Evolutionary conservation across 2,329 filamentous ascomycete species (phyloP), one percentile per base, ranked within the genome.

Genomic region (Cladophialophora exuberans): DNA sequence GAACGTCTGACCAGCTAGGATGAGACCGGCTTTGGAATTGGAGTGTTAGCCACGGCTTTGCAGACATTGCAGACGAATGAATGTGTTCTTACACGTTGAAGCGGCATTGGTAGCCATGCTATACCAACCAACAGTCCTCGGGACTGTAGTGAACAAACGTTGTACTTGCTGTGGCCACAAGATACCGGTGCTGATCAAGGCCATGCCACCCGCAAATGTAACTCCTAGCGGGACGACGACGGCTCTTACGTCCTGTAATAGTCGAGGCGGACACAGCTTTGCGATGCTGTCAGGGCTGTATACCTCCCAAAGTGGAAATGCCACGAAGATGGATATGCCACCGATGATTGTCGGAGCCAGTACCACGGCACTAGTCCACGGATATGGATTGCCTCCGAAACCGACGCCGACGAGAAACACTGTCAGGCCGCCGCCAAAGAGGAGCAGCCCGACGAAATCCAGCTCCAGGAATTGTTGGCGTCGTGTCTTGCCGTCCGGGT

Each of bases 331-430:
- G 23, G 25, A 39, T 15, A 50, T 43, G 25, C 48, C 46, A n/a
- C 56, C 56, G 10, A 58, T 39, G 10, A 54, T 42, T 5, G 44
- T 38, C 22, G 56, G 56, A 13, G 20, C 28, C 11, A 58, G 26
- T n/a, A 55, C 52, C n/a, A 18, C 28, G 6, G 33, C 56, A 26
- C 45, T 55, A 5, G 25, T 43, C 59, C 59, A 62, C n/a, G 44
- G 45, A 39, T 62, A 62, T 15, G 59, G 59, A 46, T 54, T 57
- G 23, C 53, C 50, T 10, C 59, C 59, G 45, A 55, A 60, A 35
- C 43, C 45, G 11, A 62, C 46, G 11, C 59, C 59, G 20, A 62
- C 17, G 33, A 62, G 49, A 41, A 62, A 62, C 4, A 46, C 33
- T n/a, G 54, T 59, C 13, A 62, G 33, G 9, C 59, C 59, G 13